Evolutionary conservation across 169 alveolate genomes (phyloP), one percentile per base, ranked within the genome.

Genomic region (Miamiensis avidus): DNA sequence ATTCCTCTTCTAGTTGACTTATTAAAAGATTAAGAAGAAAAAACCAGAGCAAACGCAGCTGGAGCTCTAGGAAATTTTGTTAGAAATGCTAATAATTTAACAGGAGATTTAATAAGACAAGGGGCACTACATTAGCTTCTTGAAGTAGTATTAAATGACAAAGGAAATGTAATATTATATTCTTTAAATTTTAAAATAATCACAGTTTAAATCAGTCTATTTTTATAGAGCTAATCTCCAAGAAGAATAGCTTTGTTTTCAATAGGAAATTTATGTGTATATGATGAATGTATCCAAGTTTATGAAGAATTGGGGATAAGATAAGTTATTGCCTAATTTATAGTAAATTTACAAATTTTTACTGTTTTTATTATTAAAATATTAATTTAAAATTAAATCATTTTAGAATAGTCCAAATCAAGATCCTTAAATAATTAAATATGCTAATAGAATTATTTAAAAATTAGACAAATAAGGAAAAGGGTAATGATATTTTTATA

Each of bases 1-100:
- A 95, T 97, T 75, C 97, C 97, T 15, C 65, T 94, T 69, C 88
- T 97, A 78, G 97, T 95, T 0, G 98, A 97, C 28, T 88, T 97
- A 74, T 86, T 97, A 76, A 92, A 90, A 84, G 97, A 95, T 83
- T 89, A 91, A 30, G 98, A 97, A 88, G 98, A 97, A 88, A 97
- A 97, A 89, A 95, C 98, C 0, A 93, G 98, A 91, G 98, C 98
- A 0, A 97, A 97, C 90, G 97, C 98, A 34, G 98, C 98, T 0
- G 98, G 98, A 73, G 98, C 98, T 1, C 82, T 97, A 76, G 98
- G 98, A 1, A 97, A 97, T 84, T 95, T 97, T 81, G 98, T 97
- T 0, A 91, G 98, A 81, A 95, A 96, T 83, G 94, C 97, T 16
- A 94, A 94, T 32, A 85, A 89, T 30, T 89, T 97, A 32, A 94